phyloP scores from a whole-genome alignment of 345 rosid genomes.

The Streptanthus diversifolius region DNA sequence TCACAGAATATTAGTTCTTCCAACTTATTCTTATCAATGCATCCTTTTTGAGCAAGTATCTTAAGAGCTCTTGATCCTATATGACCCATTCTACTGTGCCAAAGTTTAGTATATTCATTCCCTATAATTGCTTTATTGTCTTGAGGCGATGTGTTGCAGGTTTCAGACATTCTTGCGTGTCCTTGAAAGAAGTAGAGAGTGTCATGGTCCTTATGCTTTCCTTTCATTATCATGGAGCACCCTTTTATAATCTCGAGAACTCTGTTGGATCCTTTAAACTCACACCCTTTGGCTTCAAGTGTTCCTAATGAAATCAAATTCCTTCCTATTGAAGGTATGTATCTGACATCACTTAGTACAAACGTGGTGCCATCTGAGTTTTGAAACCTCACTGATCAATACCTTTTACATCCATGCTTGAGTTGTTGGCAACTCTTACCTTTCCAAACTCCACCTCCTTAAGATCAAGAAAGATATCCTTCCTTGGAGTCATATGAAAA shows the following conservation, averaged over 20 bases:
- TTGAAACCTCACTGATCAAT: background rate
- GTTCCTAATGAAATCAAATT: background rate
- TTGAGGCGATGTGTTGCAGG: too few relatives aligned
- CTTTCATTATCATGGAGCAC: background rate
- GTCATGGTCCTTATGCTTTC: background rate
- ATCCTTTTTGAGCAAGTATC: too few relatives aligned
- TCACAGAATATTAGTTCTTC: too few relatives aligned
- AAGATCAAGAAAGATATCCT: background rate
- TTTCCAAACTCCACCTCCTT: background rate
- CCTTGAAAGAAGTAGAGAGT: background rate
- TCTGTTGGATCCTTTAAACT: background rate
- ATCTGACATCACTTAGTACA: background rate
- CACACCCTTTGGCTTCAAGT: background rate
- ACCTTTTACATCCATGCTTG: accelerated
- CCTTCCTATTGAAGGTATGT: background rate
- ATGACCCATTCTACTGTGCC: too few relatives aligned
- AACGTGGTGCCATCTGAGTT: background rate
- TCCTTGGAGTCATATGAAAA: background rate
- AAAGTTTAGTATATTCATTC: too few relatives aligned
- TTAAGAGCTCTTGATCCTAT: too few relatives aligned
- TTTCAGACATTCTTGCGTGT: background rate
- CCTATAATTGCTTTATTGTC: too few relatives aligned
- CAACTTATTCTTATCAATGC: too few relatives aligned
- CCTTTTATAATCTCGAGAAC: background rate
- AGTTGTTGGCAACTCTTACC: background rate